phyloP scores from a whole-genome alignment of 257 asterid genomes.

The Przewalskia tangutica region DNA sequence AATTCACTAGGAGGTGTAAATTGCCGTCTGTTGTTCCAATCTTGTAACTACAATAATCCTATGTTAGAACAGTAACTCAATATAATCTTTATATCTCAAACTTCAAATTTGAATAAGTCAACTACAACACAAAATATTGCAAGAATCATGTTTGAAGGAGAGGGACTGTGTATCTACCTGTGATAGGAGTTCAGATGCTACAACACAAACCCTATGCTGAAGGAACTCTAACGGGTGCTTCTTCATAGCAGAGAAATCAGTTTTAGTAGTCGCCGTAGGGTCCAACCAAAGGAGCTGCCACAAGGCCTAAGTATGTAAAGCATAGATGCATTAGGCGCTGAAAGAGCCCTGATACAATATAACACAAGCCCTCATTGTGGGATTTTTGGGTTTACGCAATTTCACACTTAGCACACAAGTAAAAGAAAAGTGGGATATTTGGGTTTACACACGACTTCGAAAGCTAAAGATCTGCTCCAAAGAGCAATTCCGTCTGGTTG shows the following conservation, averaged over 20 bases:
- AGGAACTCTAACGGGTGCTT: slow-evolving; percentile 69
- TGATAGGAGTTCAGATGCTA: slow-evolving; percentile 90
- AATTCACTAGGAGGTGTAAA: slow-evolving; percentile 83
- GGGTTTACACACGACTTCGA: neutral
- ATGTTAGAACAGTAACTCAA: slow-evolving; percentile 8
- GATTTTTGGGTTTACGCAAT: neutral
- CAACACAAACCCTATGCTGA: slow-evolving; percentile 74
- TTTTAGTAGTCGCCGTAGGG: slow-evolving; percentile 46
- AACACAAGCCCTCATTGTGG: neutral
- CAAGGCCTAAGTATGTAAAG: slow-evolving; percentile 48
- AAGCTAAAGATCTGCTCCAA: neutral
- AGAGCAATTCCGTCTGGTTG: neutral
- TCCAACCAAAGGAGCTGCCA: slow-evolving; percentile 96
- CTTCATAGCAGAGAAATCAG: slow-evolving; percentile 45
- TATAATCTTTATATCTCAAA: neutral
- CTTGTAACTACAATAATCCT: slow-evolving; percentile 60
- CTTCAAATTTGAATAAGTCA: neutral
- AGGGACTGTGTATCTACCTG: slow-evolving; percentile 42
- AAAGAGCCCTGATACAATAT: neutral
- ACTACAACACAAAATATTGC: neutral
- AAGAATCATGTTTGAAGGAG: neutral
- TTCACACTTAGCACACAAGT: neutral
- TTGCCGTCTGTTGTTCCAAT: slow-evolving; percentile 93
- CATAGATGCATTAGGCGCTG: slow-evolving; percentile 1
- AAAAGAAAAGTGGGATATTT: neutral